Evolutionary conservation across 2,329 filamentous ascomycete species (phyloP), one percentile per base, ranked within the genome.

Genomic region (Microascus cirrosus): DNA sequence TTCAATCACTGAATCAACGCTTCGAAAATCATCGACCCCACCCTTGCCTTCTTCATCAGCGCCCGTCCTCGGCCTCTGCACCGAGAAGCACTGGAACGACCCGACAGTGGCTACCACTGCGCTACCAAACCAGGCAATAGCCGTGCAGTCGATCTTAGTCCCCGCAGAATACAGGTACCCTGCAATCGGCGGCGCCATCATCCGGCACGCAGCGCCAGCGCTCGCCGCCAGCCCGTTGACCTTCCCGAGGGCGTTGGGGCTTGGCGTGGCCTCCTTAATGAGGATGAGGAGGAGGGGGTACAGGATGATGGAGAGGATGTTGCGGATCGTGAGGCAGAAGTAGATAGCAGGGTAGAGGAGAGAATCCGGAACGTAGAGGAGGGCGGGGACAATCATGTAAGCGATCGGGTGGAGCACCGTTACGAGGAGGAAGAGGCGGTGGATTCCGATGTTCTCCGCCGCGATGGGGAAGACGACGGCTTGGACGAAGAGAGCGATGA

Each of bases 221-320:
- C 82, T 85, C 55, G 84, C 84, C 24, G 84, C 83, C 51, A 87
- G 69, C 4, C 84, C 84, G 60, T 87, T 87, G 63, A 87, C 80
- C 63, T 78, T 83, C 56, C 84, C 84, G 45, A 86, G 72, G 7
- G 83, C 77, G 50, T 72, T 73, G 7, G 75, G 71, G 35, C 74
- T 77, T 1, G 83, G 82, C 0, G 82, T 84, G 1, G 82, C 81
- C 65, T 86, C 81, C 69, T 87, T 87, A 74, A 87, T 80, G 35
- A 86, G 73, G 63, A 87, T 87, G 52, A 87, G 73, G 42, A 87
- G 75, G 5, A 86, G 74, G 2, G 84, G 84, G 65, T 85, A 87
- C n/a, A 85, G 73, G 57, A 84, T 74, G 64, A 86, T 86, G 53
- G 79, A 80, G 42, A 85, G 73, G 15, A 85, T 65, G 63, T 85